These are phyloP conservation scores for Dentipellis fragilis DNA, from an alignment of 768 basidiomycete species.

Conservation along the genomic window DNA sequence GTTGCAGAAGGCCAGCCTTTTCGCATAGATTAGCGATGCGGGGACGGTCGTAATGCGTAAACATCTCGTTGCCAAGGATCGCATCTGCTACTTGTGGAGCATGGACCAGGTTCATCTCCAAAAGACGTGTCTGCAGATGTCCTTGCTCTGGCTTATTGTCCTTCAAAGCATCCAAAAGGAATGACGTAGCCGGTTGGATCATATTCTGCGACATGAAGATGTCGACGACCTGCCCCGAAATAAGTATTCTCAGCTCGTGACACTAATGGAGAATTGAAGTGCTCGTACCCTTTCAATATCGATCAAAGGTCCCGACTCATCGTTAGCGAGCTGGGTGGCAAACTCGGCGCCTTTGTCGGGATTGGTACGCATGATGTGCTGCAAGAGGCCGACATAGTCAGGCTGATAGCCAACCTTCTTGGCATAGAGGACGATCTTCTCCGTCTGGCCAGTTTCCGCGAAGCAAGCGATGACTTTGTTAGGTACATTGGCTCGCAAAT, in stretches of 20 bases:
- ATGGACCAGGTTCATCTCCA: slow-evolving; percentile 96
- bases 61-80: slow-evolving; percentile 98
- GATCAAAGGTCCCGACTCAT: slow-evolving; percentile 85
- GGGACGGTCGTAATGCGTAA: slow-evolving; percentile 91
- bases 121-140: slow-evolving; percentile 86
- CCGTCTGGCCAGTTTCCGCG: slow-evolving; percentile 95
- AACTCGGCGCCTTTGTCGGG: slow-evolving; percentile 98
- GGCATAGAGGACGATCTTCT: slow-evolving; percentile 95
- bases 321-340: slow-evolving; percentile 88
- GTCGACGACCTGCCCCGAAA: slow-evolving; percentile 64
- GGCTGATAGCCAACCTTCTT: slow-evolving; percentile 95
- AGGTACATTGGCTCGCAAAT: slow-evolving; percentile 93
- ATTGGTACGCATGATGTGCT: slow-evolving; percentile 93
- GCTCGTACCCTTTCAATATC: slow-evolving; percentile 78
- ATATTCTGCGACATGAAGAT: slow-evolving; percentile 99
- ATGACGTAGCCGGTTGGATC: slow-evolving; percentile 98
- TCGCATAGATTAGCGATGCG: slow-evolving; percentile 97
- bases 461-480: slow-evolving; percentile 99
- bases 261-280: background rate
- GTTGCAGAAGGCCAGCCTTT: slow-evolving; percentile 91
- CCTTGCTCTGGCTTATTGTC: slow-evolving; percentile 98
- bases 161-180: slow-evolving; percentile 94
- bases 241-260: background rate
- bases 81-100: slow-evolving; percentile 99
- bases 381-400: slow-evolving; percentile 85